Conservation (phyloP, 768 basidiomycete genomes). For the Mycena vulgaris region DNA sequence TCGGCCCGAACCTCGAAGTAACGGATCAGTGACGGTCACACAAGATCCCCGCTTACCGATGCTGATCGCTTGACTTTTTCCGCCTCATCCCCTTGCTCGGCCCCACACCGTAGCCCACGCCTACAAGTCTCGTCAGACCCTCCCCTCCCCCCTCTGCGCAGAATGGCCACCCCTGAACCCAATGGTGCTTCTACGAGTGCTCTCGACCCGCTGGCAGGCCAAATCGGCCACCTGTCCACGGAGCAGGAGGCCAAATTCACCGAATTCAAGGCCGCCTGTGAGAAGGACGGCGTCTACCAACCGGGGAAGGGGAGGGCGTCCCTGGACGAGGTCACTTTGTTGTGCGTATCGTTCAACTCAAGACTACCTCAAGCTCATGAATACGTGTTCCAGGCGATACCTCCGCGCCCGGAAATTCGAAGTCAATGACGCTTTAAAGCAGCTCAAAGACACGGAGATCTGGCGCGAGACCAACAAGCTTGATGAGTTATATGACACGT, state of each 20-base stretch:
- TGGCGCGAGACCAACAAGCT: conserved; percentile 67
- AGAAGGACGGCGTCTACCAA: conserved; percentile 53
- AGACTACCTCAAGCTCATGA: neutral
- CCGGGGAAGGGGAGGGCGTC: conserved; percentile 46
- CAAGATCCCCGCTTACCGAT: too few relatives aligned
- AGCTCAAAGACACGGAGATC: conserved; percentile 64
- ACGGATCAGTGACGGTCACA: too few relatives aligned
- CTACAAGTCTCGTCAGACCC: too few relatives aligned
- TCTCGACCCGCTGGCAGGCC: conserved; percentile 43
- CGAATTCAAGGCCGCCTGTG: conserved; percentile 58
- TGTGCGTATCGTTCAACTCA: conserved; percentile 48
- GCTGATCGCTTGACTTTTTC: too few relatives aligned
- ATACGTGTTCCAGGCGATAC: conserved; percentile 61
- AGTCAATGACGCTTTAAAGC: conserved; percentile 61
- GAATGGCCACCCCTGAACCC: neutral
- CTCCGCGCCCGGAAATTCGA: conserved; percentile 72
- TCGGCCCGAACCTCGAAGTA: too few relatives aligned
- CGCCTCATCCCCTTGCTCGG: neutral
- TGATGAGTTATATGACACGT: conserved; percentile 63
- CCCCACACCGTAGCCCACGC: conserved; percentile 2
- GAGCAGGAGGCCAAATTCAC: conserved; percentile 54
- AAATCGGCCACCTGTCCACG: conserved; percentile 54
- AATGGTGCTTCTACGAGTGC: conserved; percentile 8
- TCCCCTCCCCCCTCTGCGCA: neutral
- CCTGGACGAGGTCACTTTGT: conserved; percentile 62